phyloP scores from a whole-genome alignment of 257 asterid genomes.

The Apocynum venetum region DNA sequence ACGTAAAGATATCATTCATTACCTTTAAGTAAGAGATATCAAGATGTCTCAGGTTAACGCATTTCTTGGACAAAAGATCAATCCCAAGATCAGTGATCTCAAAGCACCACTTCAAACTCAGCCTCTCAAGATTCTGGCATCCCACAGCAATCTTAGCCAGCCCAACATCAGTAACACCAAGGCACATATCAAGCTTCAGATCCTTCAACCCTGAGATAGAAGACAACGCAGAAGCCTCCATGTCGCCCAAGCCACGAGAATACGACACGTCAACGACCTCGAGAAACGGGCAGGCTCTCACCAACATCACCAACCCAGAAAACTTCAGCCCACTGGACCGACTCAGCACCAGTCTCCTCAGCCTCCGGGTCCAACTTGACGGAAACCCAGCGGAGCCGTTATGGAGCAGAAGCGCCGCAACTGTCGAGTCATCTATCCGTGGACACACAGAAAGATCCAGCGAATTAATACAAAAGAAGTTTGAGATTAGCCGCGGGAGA shows the following conservation, averaged over 20 bases:
- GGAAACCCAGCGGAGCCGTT: slow-evolving; percentile 8
- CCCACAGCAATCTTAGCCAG: slow-evolving; percentile 60
- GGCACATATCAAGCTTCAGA: slow-evolving; percentile 49
- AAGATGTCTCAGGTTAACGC: slow-evolving; percentile 37
- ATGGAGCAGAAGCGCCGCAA: slow-evolving; percentile 18
- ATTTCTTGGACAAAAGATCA: slow-evolving; percentile 52
- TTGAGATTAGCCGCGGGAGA: slow-evolving; percentile 42
- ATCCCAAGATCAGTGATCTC: slow-evolving; percentile 59
- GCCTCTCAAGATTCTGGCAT: slow-evolving; percentile 42
- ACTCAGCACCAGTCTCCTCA: slow-evolving; percentile 40
- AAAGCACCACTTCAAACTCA: slow-evolving; percentile 63
- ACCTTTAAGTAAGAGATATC: slow-evolving; percentile 65
- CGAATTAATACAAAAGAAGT: slow-evolving; percentile 37
- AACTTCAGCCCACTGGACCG: slow-evolving; percentile 49
- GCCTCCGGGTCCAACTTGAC: slow-evolving; percentile 25
- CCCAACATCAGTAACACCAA: slow-evolving; percentile 55
- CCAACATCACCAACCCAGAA: slow-evolving; percentile 38
- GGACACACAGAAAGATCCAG: slow-evolving; percentile 73
- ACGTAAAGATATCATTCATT: not conserved
- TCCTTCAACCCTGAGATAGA: slow-evolving; percentile 39
- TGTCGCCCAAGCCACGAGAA: slow-evolving; percentile 55
- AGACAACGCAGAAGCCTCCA: slow-evolving; percentile 61
- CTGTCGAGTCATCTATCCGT: slow-evolving; percentile 41
- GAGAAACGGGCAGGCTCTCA: slow-evolving; percentile 29
- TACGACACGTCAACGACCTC: slow-evolving; percentile 52